Evolutionary conservation across 1,284 basidiomycete species (phyloP).

Genomic region (Stygiomarasmius scandens): DNA sequence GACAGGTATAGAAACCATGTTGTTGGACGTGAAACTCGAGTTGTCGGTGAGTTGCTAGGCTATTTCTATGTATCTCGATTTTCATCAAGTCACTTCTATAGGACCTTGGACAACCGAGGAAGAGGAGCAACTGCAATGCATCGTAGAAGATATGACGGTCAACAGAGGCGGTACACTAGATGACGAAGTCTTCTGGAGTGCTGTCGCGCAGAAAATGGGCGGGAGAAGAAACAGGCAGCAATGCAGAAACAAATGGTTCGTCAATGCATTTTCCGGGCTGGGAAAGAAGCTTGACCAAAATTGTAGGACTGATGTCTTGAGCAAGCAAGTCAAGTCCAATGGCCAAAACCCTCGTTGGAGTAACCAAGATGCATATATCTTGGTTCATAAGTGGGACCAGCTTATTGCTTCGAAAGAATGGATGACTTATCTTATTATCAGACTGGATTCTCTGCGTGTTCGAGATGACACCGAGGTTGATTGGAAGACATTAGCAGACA

Average conservation of each 20-base stretch:
- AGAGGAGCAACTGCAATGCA: constrained; percentile 67
- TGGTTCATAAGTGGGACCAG: constrained; percentile 73
- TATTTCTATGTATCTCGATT: no score
- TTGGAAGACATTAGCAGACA: constrained; percentile 74
- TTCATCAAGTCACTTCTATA: no score
- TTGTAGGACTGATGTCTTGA: constrained; percentile 72
- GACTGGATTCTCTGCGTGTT: constrained; percentile 72
- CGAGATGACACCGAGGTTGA: constrained; percentile 82
- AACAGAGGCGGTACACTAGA: constrained; percentile 70
- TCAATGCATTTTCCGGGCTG: no score
- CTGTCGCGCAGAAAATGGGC: constrained; percentile 75
- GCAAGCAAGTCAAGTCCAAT: constrained; percentile 69
- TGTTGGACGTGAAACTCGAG: constrained; percentile 57
- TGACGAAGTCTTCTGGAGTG: constrained; percentile 80
- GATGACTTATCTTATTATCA: constrained; percentile 30
- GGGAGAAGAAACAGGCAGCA: constrained; percentile 75
- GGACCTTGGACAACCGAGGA: constrained; percentile 75
- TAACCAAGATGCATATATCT: constrained; percentile 71
- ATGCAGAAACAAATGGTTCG: constrained; percentile 82
- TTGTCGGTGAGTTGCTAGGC: constrained; percentile 54
- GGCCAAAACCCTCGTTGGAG: constrained; percentile 74
- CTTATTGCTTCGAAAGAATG: not conserved
- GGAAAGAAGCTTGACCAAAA: no score
- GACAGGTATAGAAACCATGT: constrained; percentile 84
- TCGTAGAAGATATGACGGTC: constrained; percentile 73